Evolutionary conservation across 192 early-diverging fungal species (phyloP).

Genomic region (Dissophora ornata): DNA sequence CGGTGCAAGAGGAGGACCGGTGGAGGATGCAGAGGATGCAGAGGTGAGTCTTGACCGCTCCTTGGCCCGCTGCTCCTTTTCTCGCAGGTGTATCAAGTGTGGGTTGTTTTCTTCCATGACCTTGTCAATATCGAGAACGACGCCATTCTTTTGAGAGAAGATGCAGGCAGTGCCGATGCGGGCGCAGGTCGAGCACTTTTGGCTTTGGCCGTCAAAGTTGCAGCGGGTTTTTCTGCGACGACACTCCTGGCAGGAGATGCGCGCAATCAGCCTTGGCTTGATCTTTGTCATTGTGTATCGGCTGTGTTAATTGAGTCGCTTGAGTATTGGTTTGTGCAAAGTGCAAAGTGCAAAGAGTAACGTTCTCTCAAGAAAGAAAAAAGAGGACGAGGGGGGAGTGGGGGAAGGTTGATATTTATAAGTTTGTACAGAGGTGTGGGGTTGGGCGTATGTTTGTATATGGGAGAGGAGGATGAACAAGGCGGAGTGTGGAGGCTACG

Average conservation of each 20-base stretch:
- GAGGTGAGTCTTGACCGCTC: constrained; percentile 23
- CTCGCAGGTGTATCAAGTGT: constrained; percentile 44
- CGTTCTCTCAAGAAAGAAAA: not conserved
- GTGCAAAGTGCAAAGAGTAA: not conserved
- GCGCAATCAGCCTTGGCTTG: constrained; percentile 53
- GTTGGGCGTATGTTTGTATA: not conserved
- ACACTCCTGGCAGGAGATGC: constrained; percentile 53
- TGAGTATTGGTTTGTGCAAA: not conserved
- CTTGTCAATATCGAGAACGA: constrained; percentile 52
- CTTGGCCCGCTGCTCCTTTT: constrained; percentile 49
- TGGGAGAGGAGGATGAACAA: not conserved
- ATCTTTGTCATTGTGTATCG: constrained; percentile 42
- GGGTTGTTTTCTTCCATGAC: constrained; percentile 57
- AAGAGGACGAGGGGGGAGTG: not conserved
- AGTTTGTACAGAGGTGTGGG: too few species aligned
- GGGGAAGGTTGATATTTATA: too few species aligned
- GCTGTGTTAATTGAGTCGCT: too few species aligned
- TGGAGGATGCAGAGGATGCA: not conserved
- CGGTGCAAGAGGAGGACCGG: constrained; percentile 7
- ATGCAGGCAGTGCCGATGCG: constrained; percentile 49
- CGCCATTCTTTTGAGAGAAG: constrained; percentile 55
- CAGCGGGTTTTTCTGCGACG: constrained; percentile 50
- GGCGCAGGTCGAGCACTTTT: constrained; percentile 49
- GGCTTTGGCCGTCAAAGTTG: constrained; percentile 51
- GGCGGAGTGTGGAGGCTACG: not conserved